A percentile compares a stretch with the other conserved stretches of the same genome.
Conservation (phyloP, 495 filamentous ascomycete genomes). For the Xylaria cubensis region DNA sequence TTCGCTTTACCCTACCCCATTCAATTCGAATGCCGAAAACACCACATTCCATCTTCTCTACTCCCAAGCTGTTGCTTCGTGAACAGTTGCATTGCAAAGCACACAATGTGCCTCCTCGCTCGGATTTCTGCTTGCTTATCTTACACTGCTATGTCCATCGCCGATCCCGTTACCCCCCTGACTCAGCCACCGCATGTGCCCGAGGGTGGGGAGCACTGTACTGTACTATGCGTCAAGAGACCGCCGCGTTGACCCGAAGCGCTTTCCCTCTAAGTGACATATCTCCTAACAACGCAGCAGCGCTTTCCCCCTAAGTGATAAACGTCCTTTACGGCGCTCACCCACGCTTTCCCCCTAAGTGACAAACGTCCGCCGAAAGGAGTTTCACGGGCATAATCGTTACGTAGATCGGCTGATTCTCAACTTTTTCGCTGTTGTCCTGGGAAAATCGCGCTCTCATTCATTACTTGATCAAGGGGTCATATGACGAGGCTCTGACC, state of each 20-base stretch:
- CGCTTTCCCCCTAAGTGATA: slow-evolving; percentile 32
- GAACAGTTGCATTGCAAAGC: neutral
- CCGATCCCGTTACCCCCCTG: neutral
- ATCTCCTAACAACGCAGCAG: slow-evolving; percentile 23
- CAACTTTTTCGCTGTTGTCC: neutral
- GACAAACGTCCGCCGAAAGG: slow-evolving; percentile 20
- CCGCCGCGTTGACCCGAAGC: slow-evolving; percentile 27
- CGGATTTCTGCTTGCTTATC: slow-evolving; percentile 2
- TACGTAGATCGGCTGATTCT: slow-evolving; percentile 16
- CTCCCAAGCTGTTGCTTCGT: neutral
- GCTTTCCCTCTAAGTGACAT: slow-evolving; percentile 32
- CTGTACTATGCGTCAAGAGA: neutral
- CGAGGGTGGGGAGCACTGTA: neutral
- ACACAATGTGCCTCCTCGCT: neutral
- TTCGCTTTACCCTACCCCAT: slow-evolving; percentile 9
- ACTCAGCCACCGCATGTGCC: slow-evolving; percentile 9
- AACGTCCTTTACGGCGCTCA: slow-evolving; percentile 15
- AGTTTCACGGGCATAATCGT: slow-evolving; percentile 19
- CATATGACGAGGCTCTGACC: slow-evolving; percentile 17
- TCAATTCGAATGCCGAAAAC: slow-evolving; percentile 6
- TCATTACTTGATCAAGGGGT: neutral
- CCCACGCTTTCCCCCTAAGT: slow-evolving; percentile 20
- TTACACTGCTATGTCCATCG: slow-evolving; percentile 1
- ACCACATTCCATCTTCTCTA: neutral
- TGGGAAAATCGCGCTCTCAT: neutral